A percentile compares a stretch with the other conserved stretches of the same genome.
Evolutionary conservation across 345 rosid genomes (phyloP).

Genomic region (Populus euphratica): DNA sequence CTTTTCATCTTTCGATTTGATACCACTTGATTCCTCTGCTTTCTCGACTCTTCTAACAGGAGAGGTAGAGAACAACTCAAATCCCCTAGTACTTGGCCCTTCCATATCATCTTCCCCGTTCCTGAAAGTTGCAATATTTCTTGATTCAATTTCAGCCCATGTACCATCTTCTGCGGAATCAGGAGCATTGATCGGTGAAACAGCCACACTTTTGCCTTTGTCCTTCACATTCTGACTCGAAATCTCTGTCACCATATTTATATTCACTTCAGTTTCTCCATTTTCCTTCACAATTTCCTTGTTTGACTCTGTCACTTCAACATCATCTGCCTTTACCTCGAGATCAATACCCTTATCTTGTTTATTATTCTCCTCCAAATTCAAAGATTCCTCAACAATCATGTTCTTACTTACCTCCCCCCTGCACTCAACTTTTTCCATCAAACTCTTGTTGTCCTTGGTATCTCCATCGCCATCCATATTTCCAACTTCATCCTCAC

Average conservation of each 20-base stretch:
- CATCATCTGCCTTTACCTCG: constrained; percentile 36
- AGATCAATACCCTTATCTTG: constrained; percentile 39
- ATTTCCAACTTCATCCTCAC: constrained; percentile 19
- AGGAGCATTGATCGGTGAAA: constrained; percentile 25
- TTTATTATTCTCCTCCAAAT: constrained; percentile 27
- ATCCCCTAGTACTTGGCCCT: constrained; percentile 80
- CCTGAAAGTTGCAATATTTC: constrained; percentile 26
- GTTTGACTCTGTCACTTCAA: constrained; percentile 27
- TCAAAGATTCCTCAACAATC: constrained; percentile 27
- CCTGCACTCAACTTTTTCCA: constrained; percentile 24
- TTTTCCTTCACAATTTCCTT: constrained; percentile 33
- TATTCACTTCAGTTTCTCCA: constrained; percentile 22
- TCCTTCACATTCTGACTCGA: constrained; percentile 41
- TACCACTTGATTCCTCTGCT: constrained; percentile 39
- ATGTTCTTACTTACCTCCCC: constrained; percentile 30
- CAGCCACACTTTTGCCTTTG: constrained; percentile 63
- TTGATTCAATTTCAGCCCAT: constrained; percentile 41
- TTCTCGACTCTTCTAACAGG: constrained; percentile 59
- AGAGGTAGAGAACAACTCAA: constrained; percentile 76
- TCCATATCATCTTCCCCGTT: constrained; percentile 50
- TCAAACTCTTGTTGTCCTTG: constrained; percentile 27
- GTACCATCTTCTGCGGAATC: constrained; percentile 39
- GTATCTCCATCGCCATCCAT: constrained; percentile 17
- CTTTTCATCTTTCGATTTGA: constrained; percentile 59
- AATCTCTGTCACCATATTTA: constrained; percentile 27